Conservation (phyloP, 495 filamentous ascomycete genomes). For the Penicillium paradoxum region DNA sequence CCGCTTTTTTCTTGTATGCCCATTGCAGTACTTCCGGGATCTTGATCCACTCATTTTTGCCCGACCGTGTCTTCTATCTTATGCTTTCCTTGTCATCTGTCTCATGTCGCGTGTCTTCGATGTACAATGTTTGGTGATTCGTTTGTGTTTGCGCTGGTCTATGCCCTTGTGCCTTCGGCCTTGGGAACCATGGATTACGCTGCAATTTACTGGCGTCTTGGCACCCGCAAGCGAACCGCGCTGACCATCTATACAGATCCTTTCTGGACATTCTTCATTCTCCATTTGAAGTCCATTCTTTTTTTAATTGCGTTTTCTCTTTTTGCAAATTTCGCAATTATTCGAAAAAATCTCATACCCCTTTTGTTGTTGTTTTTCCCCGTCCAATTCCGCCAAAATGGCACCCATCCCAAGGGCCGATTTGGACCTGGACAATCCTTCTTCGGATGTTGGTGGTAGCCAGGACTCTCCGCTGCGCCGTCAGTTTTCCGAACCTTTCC, state of each 20-base stretch:
- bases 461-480: slow-evolving; percentile 41
- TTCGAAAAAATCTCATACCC: neutral
- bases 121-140: neutral
- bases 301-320: slow-evolving; percentile 4
- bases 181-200: slow-evolving; percentile 21
- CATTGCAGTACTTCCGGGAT: slow-evolving; percentile 19
- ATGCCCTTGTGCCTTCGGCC: slow-evolving; percentile 5
- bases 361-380: neutral
- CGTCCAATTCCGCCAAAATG: slow-evolving; percentile 19
- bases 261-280: slow-evolving; percentile 10
- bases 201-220: slow-evolving; percentile 38
- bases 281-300: slow-evolving; percentile 7
- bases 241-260: slow-evolving; percentile 35
- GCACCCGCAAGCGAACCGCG: slow-evolving; percentile 40
- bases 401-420: slow-evolving; percentile 34
- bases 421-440: slow-evolving; percentile 36
- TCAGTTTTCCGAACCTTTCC: slow-evolving; percentile 42
- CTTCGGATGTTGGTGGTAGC: slow-evolving; percentile 37
- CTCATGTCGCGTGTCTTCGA: neutral
- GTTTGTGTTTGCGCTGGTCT: neutral
- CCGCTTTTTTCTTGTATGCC: slow-evolving; percentile 5
- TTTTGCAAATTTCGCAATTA: slow-evolving; percentile 4
- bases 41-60: slow-evolving; percentile 30
- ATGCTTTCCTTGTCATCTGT: neutral
- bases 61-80: slow-evolving; percentile 24